phyloP scores from a whole-genome alignment of 352 stramenopile species.

The Aphanomyces astaci region DNA sequence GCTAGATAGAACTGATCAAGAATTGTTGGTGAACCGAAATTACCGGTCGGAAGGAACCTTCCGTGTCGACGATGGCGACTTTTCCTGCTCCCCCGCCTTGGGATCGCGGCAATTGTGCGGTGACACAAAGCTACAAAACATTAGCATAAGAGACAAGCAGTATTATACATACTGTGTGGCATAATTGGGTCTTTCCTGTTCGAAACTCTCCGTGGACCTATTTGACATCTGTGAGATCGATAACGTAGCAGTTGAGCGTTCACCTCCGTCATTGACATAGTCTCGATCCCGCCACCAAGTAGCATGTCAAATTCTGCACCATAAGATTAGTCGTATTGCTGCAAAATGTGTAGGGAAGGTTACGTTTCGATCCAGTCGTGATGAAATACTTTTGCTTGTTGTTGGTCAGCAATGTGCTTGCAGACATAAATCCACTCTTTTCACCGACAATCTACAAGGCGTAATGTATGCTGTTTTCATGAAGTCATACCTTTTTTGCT shows the following conservation, averaged over 20 bases:
- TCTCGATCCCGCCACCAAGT: slow-evolving; percentile 83
- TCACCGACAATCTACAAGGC: slow-evolving; percentile 51
- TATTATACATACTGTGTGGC: slow-evolving; percentile 66
- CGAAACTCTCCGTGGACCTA: slow-evolving; percentile 89
- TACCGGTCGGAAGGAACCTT: slow-evolving; percentile 88
- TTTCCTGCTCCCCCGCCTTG: slow-evolving; percentile 76
- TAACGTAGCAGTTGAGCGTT: neutral
- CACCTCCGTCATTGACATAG: slow-evolving; percentile 87
- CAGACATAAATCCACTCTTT: slow-evolving; percentile 65
- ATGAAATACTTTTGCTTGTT: slow-evolving; percentile 70
- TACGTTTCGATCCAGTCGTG: slow-evolving; percentile 67
- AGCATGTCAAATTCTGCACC: slow-evolving; percentile 72
- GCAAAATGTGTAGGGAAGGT: no score
- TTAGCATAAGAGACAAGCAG: neutral
- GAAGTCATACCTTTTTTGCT: slow-evolving; percentile 48
- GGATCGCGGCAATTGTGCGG: slow-evolving; percentile 75
- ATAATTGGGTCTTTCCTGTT: slow-evolving; percentile 92
- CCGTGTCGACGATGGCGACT: slow-evolving; percentile 85
- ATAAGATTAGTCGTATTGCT: neutral
- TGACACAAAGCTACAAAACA: slow-evolving; percentile 50
- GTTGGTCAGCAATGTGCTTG: slow-evolving; percentile 54
- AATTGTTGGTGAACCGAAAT: neutral
- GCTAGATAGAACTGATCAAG: slow-evolving; percentile 29
- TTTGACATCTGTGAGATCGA: no score
- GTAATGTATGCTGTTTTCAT: neutral